Base-by-base conservation (phyloP, 371 early-diverging fungal genomes). In the Mucor indicus region DNA sequence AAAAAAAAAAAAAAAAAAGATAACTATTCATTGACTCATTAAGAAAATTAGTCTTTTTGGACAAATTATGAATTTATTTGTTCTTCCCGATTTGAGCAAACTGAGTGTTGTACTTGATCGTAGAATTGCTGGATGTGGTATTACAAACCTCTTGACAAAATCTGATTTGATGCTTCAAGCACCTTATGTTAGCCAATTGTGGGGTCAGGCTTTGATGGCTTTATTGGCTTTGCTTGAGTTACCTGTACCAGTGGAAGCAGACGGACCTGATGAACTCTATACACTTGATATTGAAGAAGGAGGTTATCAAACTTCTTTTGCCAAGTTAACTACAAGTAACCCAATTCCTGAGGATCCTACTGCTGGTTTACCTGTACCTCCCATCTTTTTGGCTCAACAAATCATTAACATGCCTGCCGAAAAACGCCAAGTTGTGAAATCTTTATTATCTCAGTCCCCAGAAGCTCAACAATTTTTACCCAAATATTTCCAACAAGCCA, bases 241-340 rank as follows among this genome's bases (percentile, higher is more conserved):
- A 8, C 84, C 90, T 5, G 72, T 69, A 24, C 69, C 74, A 17
- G 52, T 69, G 37, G 67, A 77, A 4, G n/a, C 61, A 1, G 83
- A 83, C 4, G 79, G 77, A 9, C 84, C 83, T 25, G 90, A 89
- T 56, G 84, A 84, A 25, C 69, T 87, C 33, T 80, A 84, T 47
- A 75, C 81, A 24, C 63, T 85, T 2, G 90, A 90, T 66, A 64
- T 89, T 19, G 89, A 87, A 47, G 72, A 69, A 27, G 67, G 75
- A 0, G 91, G 91, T 1, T 92, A 90, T 60, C 91, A 91, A 55
- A 85, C 86, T 9, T 70, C 85, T 37, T 91, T 83, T 63, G 72
- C 86, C 9, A 79, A 77, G 33, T 63, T 89, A 31, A 68, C 84
- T 10, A 84, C 89, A 0, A 62, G 77, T 12, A 50, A 68, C n/a